Conservation (phyloP, 768 basidiomycete genomes). For the Xerocomellus dryophilus region DNA sequence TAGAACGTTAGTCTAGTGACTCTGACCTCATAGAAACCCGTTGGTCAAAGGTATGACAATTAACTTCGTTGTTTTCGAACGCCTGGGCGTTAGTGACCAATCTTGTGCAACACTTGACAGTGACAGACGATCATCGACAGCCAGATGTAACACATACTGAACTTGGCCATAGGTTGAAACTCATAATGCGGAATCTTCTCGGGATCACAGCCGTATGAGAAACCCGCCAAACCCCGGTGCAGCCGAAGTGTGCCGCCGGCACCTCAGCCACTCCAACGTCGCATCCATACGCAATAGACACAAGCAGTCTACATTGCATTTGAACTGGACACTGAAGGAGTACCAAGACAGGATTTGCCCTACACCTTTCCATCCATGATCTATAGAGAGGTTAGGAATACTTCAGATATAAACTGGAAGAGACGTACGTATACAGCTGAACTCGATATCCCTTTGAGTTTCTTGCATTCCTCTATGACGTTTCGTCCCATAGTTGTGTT, state of each 20-base stretch:
- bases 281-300: no score
- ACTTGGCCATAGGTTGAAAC: background rate
- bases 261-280: no score
- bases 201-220: background rate
- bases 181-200: background rate
- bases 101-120: background rate
- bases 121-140: background rate
- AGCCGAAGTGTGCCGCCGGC: no score
- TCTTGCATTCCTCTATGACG: constrained; percentile 60
- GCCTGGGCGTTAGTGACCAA: background rate
- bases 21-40: background rate
- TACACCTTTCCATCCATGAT: constrained; percentile 25
- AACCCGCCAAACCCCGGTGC: background rate
- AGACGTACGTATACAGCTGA: constrained; percentile 25
- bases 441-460: constrained; percentile 49
- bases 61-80: background rate
- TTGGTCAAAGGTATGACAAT: background rate
- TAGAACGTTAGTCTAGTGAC: no score
- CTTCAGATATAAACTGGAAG: background rate
- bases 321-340: background rate
- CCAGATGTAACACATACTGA: background rate
- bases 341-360: background rate
- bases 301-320: no score
- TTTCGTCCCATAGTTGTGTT: constrained; percentile 52
- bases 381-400: constrained; percentile 1